Percentiles rank a stretch among this genome's conserved stretches.
Evolutionary conservation across 2,329 filamentous ascomycete genomes (phyloP).

Genomic region (Hypoxylon sp.): DNA sequence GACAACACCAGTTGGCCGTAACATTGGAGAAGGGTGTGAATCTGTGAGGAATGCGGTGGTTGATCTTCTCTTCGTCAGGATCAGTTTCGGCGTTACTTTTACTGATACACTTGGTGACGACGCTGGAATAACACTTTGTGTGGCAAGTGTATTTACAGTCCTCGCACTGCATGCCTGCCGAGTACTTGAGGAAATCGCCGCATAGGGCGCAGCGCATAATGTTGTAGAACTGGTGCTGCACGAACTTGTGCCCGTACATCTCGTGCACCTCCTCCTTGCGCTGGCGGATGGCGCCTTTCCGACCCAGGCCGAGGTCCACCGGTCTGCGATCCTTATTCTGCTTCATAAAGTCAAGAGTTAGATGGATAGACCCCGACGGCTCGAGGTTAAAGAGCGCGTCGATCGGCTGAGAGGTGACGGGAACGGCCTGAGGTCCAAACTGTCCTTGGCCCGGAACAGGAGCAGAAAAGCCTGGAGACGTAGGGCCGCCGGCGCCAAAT

Average conservation of each 20-base stretch:
- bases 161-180: conserved; percentile 97
- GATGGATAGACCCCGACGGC: conserved; percentile 88
- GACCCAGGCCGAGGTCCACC: conserved; percentile 88
- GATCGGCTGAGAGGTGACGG: conserved; percentile 68
- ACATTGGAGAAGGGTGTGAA: conserved; percentile 98
- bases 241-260: conserved; percentile 99
- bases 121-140: conserved; percentile 94
- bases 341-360: conserved; percentile 92
- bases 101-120: conserved; percentile 99
- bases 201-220: conserved; percentile 99
- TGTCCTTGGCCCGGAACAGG: conserved; percentile 40
- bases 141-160: conserved; percentile 99
- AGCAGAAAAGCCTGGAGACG: conserved; percentile 49
- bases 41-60: conserved; percentile 96
- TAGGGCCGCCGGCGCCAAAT: conserved; percentile 54
- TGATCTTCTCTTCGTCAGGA: conserved; percentile 99
- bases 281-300: conserved; percentile 95
- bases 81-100: conserved; percentile 99
- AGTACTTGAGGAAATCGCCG: conserved; percentile 98
- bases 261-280: conserved; percentile 98
- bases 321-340: conserved; percentile 82
- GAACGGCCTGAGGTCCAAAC: conserved; percentile 52
- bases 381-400: conserved; percentile 98
- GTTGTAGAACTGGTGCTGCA: conserved; percentile 99
- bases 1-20: conserved; percentile 98